Evolutionary conservation across 2,329 filamentous ascomycete genomes (phyloP), one percentile per base, ranked within the genome.

Genomic region (Aspergillus unguis): DNA sequence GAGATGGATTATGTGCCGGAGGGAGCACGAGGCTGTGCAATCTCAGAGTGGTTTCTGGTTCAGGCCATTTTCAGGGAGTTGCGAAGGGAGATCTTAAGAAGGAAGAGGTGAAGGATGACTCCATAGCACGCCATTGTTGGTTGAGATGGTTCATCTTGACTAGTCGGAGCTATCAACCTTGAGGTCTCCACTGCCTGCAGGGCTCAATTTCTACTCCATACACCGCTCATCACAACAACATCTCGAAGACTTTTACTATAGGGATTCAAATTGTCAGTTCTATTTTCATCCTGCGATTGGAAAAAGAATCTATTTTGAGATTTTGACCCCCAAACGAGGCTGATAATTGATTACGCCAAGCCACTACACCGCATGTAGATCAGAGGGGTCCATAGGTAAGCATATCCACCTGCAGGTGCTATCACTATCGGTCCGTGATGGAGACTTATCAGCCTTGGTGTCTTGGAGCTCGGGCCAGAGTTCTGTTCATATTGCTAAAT

Each of bases 111-210:
- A 48, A 32, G 44, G 50, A 58, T 52, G 54, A 48, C 32, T 48
- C 44, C 44, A 50, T 50, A 60, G 59, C 59, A 61, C 59, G 58
- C 59, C 50, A 61, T 61, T 57, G 44, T 42, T 42, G 44, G 54
- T 47, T 52, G 43, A 4, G 44, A 61, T 61, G 59, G 56, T 56
- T 59, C 57, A 56, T 53, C 29, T 29, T n/a, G 17, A 38, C 37
- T 27, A 41, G 37, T n/a, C 10, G 23, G 25, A 41, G 11, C 31
- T 32, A 32, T 9, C 31, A 17, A 17, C 17, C 17, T 17, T 17
- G 17, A 17, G 17, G 17, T 17, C 17, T 17, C 17, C 17, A 17
- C 17, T 17, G 17, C 17, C 17, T 17, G 17, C 17, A 17, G 17
- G 17, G 17, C 17, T 17, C 17, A 25, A n/a, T 38, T 23, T 5